A percentile compares a stretch with the other conserved stretches of the same genome.
Evolutionary conservation across 2,329 filamentous ascomycete species (phyloP).

Genomic region (Colletotrichum viniferum): DNA sequence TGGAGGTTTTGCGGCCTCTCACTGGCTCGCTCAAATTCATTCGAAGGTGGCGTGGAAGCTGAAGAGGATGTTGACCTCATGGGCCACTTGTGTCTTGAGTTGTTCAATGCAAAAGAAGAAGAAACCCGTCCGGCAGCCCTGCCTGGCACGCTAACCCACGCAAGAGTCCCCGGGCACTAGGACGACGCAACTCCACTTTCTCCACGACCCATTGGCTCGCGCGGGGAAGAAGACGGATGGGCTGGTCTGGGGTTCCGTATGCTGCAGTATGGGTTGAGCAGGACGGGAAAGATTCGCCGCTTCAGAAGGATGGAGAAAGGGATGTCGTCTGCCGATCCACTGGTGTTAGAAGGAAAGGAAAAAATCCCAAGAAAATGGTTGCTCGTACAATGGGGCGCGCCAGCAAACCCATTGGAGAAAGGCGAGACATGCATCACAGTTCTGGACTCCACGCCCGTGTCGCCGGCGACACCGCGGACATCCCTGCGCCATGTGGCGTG

Average conservation of each 20-base stretch:
- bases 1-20: slow-evolving; percentile 1
- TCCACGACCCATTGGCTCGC: slow-evolving; percentile 16
- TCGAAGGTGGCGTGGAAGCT: slow-evolving; percentile 1
- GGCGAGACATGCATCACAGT: not conserved
- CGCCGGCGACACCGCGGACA: slow-evolving; percentile 4
- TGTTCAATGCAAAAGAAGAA: not conserved
- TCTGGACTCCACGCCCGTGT: not conserved
- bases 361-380: not conserved
- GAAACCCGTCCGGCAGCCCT: not conserved
- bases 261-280: not conserved
- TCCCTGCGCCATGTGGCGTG: slow-evolving; percentile 18
- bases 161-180: not conserved
- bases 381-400: not conserved
- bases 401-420: not conserved
- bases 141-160: not conserved
- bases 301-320: not conserved
- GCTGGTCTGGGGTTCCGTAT: slow-evolving; percentile 32
- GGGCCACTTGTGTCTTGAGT: not conserved
- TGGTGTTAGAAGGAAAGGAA: not conserved
- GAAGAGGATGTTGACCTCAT: slow-evolving; percentile 8
- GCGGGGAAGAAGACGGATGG: slow-evolving; percentile 2
- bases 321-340: not conserved
- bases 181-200: slow-evolving; percentile 7
- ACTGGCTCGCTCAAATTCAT: slow-evolving; percentile 20
- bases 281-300: not conserved